phyloP scores from a whole-genome alignment of 129 eudicot genomes.

The Arctium minus region DNA sequence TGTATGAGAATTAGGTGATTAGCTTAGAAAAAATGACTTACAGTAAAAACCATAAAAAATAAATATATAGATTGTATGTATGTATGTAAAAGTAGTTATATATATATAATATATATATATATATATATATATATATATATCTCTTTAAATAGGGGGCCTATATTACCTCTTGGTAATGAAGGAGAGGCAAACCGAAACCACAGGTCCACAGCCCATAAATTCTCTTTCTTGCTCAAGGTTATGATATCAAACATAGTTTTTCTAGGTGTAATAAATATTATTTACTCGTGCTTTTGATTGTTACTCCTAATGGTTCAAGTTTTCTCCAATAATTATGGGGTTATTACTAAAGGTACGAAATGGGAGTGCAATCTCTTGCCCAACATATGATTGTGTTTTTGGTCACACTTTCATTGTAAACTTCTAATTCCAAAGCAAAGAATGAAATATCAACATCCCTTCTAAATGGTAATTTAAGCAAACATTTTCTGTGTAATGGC shows the following conservation, averaged over 20 bases:
- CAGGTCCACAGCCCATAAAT: background rate
- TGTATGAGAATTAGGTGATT: no score
- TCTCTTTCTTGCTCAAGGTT: background rate
- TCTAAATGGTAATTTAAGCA: background rate
- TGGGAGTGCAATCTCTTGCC: background rate
- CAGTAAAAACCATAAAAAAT: no score
- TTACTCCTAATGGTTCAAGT: background rate
- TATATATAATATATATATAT: no score
- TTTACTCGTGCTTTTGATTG: background rate
- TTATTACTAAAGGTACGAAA: background rate
- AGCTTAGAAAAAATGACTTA: no score
- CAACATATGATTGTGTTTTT: background rate
- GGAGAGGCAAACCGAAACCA: background rate
- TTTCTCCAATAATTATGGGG: background rate
- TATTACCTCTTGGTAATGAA: no score
- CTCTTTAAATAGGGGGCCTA: no score
- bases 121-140: no score
- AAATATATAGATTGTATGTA: no score
- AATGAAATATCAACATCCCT: background rate
- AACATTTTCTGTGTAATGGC: no score
- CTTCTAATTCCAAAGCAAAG: background rate
- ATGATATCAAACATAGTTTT: background rate
- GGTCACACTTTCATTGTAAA: background rate
- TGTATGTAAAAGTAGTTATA: no score
- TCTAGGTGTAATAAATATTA: background rate